Evolutionary conservation across 2,329 filamentous ascomycete species (phyloP), one percentile per base, ranked within the genome.

Genomic region (Hymenoscyphus occultus): DNA sequence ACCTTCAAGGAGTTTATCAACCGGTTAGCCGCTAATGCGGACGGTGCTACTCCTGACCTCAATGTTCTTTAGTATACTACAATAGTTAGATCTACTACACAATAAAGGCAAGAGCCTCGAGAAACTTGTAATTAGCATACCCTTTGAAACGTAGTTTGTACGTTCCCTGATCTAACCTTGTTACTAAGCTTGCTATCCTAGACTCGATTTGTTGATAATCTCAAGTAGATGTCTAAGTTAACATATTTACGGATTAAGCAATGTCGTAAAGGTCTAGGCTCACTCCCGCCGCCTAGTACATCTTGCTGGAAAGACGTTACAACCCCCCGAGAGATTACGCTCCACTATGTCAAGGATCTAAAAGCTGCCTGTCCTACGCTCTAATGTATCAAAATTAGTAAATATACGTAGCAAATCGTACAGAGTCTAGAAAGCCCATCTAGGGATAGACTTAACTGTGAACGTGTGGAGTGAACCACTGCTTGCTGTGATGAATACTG

Each of bases 81-180:
- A 14, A 58, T 69, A 22, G 39, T 69, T 4, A n/a, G 65, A 67
- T 48, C 56, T 57, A 19, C 60, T 69, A 39, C 32, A 59, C 32
- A 62, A 65, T 35, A 54, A 58, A 14, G 64, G 65, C 31, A 13
- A 3, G 5, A 40, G 61, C 16, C 61, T 69, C 6, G 59, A 57
- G 28, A 39, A 56, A 16, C 66, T 68, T 54, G 60, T 32, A 13
- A 39, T 68, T 19, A 59, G 51, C 28, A 45, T 68, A 3, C 60
- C 64, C 16, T 40, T 66, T 48, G 60, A 65, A 42, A 64, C 42
- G 6, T 63, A 66, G 51, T 68, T 62, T 62, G 66, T 68, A 39
- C 42, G 57, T 62, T 22, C 45, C 31, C 4, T 40, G 3, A 13
- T 56, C 39, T 16, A 5, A 12, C 6, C 28, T 2, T 6, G 35